Conservation (phyloP, 2,329 filamentous ascomycete genomes). For the Knoxdaviesia capensis region DNA sequence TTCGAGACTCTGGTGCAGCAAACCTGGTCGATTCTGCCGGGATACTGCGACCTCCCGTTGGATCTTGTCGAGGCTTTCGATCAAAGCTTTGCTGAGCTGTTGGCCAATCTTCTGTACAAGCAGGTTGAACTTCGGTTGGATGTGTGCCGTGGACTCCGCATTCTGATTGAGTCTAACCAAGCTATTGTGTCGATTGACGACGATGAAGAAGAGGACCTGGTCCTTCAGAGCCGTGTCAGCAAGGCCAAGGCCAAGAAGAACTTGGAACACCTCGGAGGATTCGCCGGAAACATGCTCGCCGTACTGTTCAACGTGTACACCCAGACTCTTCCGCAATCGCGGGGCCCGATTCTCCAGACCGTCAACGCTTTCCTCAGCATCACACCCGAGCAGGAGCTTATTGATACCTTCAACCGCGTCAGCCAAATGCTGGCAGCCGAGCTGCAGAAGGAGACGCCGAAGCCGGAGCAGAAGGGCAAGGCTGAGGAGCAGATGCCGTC, state of each 20-base stretch:
- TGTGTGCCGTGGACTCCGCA: constrained; percentile 70
- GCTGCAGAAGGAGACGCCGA: constrained; percentile 32
- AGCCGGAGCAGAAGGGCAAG: constrained; percentile 43
- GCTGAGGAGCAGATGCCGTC: constrained; percentile 53
- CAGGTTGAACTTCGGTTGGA: constrained; percentile 75
- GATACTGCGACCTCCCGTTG: constrained; percentile 82
- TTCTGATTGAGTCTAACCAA: constrained; percentile 80
- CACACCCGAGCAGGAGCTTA: constrained; percentile 56
- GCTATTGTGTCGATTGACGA: constrained; percentile 51
- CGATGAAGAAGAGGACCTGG: constrained; percentile 47
- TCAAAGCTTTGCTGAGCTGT: constrained; percentile 69
- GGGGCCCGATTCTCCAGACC: constrained; percentile 78
- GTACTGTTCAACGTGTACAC: constrained; percentile 99
- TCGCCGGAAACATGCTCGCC: constrained; percentile 75
- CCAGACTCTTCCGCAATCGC: constrained; percentile 79
- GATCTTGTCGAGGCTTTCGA: constrained; percentile 64
- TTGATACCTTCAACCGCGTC: constrained; percentile 75
- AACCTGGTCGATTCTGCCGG: constrained; percentile 82
- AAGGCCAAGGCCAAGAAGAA: constrained; percentile 61
- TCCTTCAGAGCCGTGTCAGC: constrained; percentile 60
- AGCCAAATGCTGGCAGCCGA: constrained; percentile 63
- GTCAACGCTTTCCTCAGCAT: constrained; percentile 92
- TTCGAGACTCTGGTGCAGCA: constrained; percentile 93
- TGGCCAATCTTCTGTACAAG: constrained; percentile 83
- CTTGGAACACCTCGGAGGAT: constrained; percentile 56